Evolutionary conservation across 164 flowering plant genomes (phyloP), one percentile per base, ranked within the genome.

Genomic region (Platanus orientalis): DNA sequence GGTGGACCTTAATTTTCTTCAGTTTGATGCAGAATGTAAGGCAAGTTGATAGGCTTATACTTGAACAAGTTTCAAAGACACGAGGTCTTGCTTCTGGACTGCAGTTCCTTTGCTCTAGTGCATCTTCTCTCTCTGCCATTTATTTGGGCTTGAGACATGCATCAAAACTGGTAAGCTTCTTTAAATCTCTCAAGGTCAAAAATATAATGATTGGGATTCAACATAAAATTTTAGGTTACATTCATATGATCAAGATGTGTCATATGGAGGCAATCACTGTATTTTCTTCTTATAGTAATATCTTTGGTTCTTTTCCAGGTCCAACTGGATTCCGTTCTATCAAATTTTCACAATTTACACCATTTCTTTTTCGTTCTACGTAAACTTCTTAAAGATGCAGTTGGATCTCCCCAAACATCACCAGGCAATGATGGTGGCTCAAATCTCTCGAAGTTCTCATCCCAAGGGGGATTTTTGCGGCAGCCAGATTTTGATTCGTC

Each of bases 401-500:
- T 69, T 64, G 23, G 67, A 27, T 66, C 65, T 52, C 48, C 67
- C 42, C 60, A 62, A 58, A 69, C 65, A 60, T 23, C 58, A 40
- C 58, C 59, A 11, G 68, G 48, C 52, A 72, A 63, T 57, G 69
- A 72, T 28, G 73, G 61, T 69, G 66, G 61, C 24, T 44, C 67
- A 54, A 76, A 56, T 44, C 17, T 53, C 32, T 56, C 67, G 10
- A 80, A 70, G 30, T 71, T 79, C 67, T 81, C 81, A 60, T 76
- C 80, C 27, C 84, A 82, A 71, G 98, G 98, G 57, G 97, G 97
- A 36, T 93, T 93, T 80, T 68, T 93, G 64, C 77, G 69, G 73
- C 90, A 85, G 65, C 87, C 94, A 17, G 63, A 47, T 16, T 71
- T 83, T 67, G 79, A 71, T 62, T 61, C 78, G 50, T 55, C 63